Evolutionary conservation across 805 yeast species (phyloP), one percentile per base, ranked within the genome.

Genomic region (Yamadazyma phyllophila): DNA sequence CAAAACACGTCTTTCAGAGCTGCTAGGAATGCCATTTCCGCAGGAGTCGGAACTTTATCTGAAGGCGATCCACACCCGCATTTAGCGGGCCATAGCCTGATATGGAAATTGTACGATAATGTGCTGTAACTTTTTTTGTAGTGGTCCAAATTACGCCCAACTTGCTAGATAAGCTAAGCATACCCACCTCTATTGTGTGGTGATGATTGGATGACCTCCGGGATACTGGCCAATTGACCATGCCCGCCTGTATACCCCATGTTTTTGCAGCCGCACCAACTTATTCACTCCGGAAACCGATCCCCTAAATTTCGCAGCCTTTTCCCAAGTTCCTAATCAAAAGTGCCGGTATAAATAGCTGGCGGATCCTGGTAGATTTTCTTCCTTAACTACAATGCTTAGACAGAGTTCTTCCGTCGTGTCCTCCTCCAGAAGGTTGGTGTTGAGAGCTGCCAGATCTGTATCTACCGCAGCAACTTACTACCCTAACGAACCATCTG

Each of bases 401-500:
- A 37, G 40, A 37, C 11, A 29, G 31, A 29, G 13, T 8, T 5
- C 13, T 8, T 4, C 11, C 13, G 11, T 29, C 13, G 7, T 4
- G 8, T 10, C 31, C 6, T 3, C 24, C 3, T 20, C 24, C 24
- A 20, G 24, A 20, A 20, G 24, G 6, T 20, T 20, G 24, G 24
- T 20, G 6, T 29, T 29, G 9, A 37, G 20, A 12, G 33, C 42
- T 7, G 16, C 26, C 7, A 38, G 35, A 33, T 15, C 7, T 7
- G 20, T 27, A 2, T 37, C 43, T 12, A 40, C 46, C 10, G 45
- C 50, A 41, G 46, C 48, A 16, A 24, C 43, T 2, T 69, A 69
- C 52, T 71, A 53, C 55, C 75, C 76, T 24, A 36, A 53, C 14
- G 76, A 71, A 50, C 74, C 74, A 12, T 27, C 39, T 1, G 49